Evolutionary conservation across 2,329 filamentous ascomycete genomes (phyloP).

Genomic region (Trichoderma arundinaceum): DNA sequence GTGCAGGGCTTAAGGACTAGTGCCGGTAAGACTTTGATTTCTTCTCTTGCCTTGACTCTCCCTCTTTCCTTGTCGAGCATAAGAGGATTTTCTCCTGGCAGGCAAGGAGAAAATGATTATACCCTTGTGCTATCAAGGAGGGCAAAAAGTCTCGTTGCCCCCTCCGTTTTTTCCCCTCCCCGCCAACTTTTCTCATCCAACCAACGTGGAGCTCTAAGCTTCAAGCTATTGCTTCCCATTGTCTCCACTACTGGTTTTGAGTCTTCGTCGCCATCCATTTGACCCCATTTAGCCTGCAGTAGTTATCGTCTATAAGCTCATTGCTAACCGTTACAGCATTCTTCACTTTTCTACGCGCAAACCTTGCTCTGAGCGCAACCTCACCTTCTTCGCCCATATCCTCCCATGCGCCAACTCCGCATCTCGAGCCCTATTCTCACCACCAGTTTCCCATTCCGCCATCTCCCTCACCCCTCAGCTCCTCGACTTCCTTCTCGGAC

Average conservation of each 20-base stretch:
- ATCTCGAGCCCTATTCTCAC: slow-evolving; percentile 58
- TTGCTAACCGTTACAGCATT: slow-evolving; percentile 66
- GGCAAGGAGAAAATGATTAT: background rate
- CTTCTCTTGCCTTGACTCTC: slow-evolving; percentile 4
- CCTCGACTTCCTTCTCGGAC: slow-evolving; percentile 32
- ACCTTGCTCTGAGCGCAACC: slow-evolving; percentile 67
- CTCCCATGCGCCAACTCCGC: slow-evolving; percentile 68
- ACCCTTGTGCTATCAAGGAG: no score
- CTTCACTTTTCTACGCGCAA: slow-evolving; percentile 80
- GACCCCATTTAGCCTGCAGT: background rate
- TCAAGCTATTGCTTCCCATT: background rate
- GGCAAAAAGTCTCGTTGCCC: no score
- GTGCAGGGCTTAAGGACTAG: slow-evolving; percentile 65
- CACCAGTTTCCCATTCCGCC: slow-evolving; percentile 44
- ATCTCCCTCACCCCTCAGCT: slow-evolving; percentile 64
- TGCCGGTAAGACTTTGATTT: slow-evolving; percentile 57
- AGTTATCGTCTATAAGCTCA: background rate
- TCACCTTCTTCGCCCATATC: slow-evolving; percentile 62
- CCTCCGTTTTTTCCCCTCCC: background rate
- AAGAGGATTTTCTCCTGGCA: background rate
- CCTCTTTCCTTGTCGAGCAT: background rate
- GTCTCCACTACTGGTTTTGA: background rate
- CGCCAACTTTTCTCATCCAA: background rate
- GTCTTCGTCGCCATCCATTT: background rate
- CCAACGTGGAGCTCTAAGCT: background rate